Conservation (phyloP, 148 eudicot genomes). For the Nepenthes mirabilis region DNA sequence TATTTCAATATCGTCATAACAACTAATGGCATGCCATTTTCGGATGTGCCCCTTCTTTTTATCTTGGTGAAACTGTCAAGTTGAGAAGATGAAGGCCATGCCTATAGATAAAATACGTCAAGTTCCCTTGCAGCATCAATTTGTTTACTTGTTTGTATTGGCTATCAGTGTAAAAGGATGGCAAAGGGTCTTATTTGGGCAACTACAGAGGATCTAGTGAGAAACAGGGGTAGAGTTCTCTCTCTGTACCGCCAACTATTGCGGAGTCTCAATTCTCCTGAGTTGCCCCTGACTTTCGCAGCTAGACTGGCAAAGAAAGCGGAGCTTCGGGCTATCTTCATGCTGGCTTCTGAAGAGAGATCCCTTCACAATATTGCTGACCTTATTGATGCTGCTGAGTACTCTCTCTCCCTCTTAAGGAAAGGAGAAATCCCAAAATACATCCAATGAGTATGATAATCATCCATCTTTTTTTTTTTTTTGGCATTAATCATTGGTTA, state of each 20-base stretch:
- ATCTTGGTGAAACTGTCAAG: not conserved
- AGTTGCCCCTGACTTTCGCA: slow-evolving; percentile 45
- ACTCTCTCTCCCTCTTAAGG: slow-evolving; percentile 46
- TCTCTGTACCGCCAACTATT: slow-evolving; percentile 51
- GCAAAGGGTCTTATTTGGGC: slow-evolving; percentile 67
- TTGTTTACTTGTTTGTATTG: not conserved
- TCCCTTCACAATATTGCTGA: slow-evolving; percentile 62
- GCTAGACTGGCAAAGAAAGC: slow-evolving; percentile 67
- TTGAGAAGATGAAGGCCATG: not conserved
- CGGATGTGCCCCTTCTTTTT: no score
- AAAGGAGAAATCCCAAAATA: slow-evolving; percentile 73
- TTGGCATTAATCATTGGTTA: no score
- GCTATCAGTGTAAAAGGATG: slow-evolving; percentile 18
- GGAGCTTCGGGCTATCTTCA: slow-evolving; percentile 57
- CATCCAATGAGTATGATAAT: slow-evolving; percentile 20
- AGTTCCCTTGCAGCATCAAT: not conserved
- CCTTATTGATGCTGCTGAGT: slow-evolving; percentile 59
- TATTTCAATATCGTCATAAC: no score
- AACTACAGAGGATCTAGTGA: slow-evolving; percentile 55
- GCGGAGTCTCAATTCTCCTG: slow-evolving; percentile 54
- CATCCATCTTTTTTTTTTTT: no score
- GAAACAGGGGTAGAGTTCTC: slow-evolving; percentile 42
- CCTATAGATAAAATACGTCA: not conserved
- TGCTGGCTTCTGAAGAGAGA: slow-evolving; percentile 54
- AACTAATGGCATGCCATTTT: no score